These are phyloP conservation scores for Umbelopsis sp. DNA, from an alignment of 192 early-diverging fungal species.

Conservation along the genomic window DNA sequence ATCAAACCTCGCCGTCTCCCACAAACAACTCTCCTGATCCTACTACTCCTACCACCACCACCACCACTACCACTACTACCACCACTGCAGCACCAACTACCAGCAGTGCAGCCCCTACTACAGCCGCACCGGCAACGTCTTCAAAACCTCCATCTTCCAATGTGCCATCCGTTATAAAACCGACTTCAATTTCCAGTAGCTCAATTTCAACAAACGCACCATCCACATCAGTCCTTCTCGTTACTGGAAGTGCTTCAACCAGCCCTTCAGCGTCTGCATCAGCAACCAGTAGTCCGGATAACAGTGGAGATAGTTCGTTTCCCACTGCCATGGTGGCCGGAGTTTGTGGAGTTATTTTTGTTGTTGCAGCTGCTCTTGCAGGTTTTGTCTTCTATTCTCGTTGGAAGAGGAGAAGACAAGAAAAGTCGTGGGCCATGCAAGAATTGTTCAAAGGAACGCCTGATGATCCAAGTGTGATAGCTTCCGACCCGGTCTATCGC, in stretches of 20 bases:
- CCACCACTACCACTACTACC: neutral
- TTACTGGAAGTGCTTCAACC: neutral
- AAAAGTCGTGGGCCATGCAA: constrained; percentile 4
- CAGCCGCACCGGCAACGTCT: neutral
- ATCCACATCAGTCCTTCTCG: neutral
- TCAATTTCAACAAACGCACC: neutral
- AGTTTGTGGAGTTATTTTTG: constrained; percentile 5
- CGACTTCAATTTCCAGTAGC: too few relatives aligned
- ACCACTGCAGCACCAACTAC: neutral
- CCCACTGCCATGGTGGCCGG: neutral
- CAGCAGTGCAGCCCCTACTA: neutral
- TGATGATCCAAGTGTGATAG: neutral
- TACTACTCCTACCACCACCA: neutral
- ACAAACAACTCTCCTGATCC: neutral
- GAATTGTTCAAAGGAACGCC: constrained; percentile 4
- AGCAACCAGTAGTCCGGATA: neutral
- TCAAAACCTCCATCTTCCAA: neutral
- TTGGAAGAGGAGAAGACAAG: neutral
- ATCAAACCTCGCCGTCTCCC: neutral
- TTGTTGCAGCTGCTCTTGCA: neutral
- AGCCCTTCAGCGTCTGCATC: neutral
- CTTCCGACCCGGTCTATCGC: neutral
- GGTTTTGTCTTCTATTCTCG: constrained; percentile 7
- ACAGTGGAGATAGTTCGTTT: neutral
- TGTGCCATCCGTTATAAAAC: neutral